Conservation (phyloP, 2,329 filamentous ascomycete genomes). For the Botrytis byssoidea region DNA sequence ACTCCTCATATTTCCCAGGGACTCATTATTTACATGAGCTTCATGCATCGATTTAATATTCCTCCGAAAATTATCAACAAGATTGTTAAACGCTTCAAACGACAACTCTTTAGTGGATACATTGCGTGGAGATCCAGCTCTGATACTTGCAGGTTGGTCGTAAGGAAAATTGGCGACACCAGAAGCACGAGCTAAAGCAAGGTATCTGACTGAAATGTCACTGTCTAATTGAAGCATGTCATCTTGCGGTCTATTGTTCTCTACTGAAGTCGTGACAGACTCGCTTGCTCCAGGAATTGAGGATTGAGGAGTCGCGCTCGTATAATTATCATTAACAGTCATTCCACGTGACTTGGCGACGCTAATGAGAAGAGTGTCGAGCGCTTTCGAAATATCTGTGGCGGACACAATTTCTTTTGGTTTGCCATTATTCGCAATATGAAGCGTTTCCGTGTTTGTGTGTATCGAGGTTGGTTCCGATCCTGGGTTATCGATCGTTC, state of each 20-base stretch:
- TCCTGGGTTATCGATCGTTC: background rate
- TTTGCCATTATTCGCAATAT: background rate
- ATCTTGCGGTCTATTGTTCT: background rate
- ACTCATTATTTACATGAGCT: background rate
- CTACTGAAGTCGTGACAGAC: no score
- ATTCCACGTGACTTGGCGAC: background rate
- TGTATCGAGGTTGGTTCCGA: background rate
- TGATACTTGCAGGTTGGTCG: background rate
- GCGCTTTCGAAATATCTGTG: background rate
- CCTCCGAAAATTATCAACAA: background rate
- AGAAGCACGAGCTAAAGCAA: background rate
- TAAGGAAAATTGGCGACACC: background rate
- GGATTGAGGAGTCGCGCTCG: background rate
- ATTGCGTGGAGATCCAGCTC: background rate
- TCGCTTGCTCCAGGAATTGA: background rate
- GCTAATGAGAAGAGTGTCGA: background rate
- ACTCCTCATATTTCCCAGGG: background rate
- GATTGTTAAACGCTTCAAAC: background rate
- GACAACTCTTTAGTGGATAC: background rate
- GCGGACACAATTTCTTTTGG: background rate
- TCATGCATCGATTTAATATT: background rate
- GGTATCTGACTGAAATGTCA: background rate
- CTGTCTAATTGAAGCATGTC: background rate
- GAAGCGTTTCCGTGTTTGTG: no score
- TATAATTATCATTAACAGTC: background rate